phyloP scores from a whole-genome alignment of 2,329 filamentous ascomycete species.

The Epicoccum nigrum region DNA sequence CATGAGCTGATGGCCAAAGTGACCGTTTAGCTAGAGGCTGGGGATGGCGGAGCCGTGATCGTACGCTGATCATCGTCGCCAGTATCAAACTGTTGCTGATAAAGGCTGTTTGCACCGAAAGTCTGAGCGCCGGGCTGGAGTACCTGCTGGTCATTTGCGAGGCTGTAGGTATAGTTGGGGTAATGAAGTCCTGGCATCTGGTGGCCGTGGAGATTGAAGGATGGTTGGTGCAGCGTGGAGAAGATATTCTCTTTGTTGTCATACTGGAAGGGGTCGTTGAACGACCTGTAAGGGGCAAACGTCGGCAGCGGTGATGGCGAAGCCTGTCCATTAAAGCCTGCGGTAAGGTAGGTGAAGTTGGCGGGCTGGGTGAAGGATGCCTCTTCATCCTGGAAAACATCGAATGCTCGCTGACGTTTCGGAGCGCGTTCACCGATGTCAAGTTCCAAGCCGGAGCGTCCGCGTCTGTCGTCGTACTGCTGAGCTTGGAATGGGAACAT shows the following conservation, averaged over 20 bases:
- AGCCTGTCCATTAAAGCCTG: conserved; percentile 36
- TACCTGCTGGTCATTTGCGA: conserved; percentile 37
- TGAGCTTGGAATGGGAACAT: conserved; percentile 26
- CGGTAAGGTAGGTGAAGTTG: conserved; percentile 43
- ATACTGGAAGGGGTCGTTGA: conserved; percentile 36
- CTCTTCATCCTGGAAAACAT: conserved; percentile 52
- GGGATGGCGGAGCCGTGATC: conserved; percentile 46
- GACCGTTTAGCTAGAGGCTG: conserved; percentile 33
- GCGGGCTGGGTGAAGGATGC: conserved; percentile 41
- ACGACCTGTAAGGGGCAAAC: conserved; percentile 36
- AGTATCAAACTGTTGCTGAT: conserved; percentile 33
- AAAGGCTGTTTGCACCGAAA: conserved; percentile 29
- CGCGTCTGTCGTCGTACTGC: conserved; percentile 40
- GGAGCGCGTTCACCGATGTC: conserved; percentile 32
- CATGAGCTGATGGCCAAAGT: neutral
- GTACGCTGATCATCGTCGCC: conserved; percentile 45
- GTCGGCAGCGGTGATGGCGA: conserved; percentile 34
- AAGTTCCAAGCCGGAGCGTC: conserved; percentile 43
- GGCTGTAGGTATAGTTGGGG: conserved; percentile 36
- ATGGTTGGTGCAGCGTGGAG: conserved; percentile 31
- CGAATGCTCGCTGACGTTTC: conserved; percentile 47
- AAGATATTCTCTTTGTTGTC: conserved; percentile 45
- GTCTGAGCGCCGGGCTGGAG: conserved; percentile 35
- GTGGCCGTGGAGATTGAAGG: conserved; percentile 33
- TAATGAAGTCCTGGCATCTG: conserved; percentile 34